Base-by-base conservation (phyloP, 345 rosid species). In the Gossypium bickii region DNA sequence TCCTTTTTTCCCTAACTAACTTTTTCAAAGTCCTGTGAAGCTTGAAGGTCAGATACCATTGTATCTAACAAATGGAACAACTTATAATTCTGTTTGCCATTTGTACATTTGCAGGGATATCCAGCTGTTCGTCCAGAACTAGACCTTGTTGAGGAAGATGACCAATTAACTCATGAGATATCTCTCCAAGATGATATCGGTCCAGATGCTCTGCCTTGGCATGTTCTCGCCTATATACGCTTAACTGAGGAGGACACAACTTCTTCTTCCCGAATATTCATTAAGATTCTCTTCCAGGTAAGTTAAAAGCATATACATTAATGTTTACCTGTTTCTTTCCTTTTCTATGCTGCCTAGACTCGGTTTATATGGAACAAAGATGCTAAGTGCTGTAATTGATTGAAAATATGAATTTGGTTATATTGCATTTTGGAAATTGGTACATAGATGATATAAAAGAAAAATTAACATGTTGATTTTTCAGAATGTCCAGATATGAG, bases 201-300 rank as follows among this genome's bases (percentile, higher is more conserved):
- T n/a, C n/a, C 98, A 1, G 85, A 87, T 80, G 98, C 99, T 41
- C 83, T 95, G 41, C 98, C 98, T 2, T 94, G 98, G 99, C 99
- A 95, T 73, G 96, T 88, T 53, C 76, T 95, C 55, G 89, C 99
- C 56, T 91, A 91, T 69, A 88, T 93, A 49, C 89, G 92, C 9
- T 77, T 93, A 79, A 95, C 96, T 3, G 97, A 95, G 74, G 97
- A 95, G 83, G 97, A 95, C 73, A 93, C 96, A 6, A 93, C 99
- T 73, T 95, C 98, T 22, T 93, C 96, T 2, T 92, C 97, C 1
- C 91, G 94, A 75, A 93, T 95, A 62, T 95, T 95, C 74, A 91
- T 95, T 75, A 93, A 95, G 89, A 95, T 91, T 80, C 98, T 95
- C 55, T 95, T 95, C 78, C 92, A 94, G 97, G 98, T 91, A 80